Percentiles rank a stretch among this genome's conserved stretches.
Evolutionary conservation across 1,284 basidiomycete species (phyloP).

Genomic region (Moniliophthora roreri): DNA sequence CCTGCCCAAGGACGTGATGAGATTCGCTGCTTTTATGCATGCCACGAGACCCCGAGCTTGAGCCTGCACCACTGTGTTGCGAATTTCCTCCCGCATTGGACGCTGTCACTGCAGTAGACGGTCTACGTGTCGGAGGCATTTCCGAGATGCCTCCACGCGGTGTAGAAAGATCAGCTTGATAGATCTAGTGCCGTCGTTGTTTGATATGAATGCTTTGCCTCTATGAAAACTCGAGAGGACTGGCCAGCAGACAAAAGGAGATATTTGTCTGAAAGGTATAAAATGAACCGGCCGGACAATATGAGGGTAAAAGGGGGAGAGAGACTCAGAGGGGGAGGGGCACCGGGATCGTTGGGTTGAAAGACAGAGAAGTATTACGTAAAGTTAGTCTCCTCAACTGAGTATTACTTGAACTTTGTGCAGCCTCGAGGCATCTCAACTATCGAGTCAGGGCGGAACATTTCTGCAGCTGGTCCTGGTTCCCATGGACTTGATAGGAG

Average conservation of each 20-base stretch:
- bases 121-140: constrained; percentile 18
- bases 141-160: not conserved
- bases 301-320: not conserved
- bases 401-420: too few relatives aligned
- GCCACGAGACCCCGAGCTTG: constrained; percentile 15
- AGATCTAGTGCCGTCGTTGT: not conserved
- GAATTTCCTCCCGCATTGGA: constrained; percentile 2
- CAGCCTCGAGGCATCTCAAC: too few relatives aligned
- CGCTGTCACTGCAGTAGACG: constrained; percentile 10
- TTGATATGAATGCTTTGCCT: not conserved
- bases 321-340: too few relatives aligned
- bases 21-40: constrained; percentile 40
- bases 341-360: too few relatives aligned
- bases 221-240: not conserved
- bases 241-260: not conserved
- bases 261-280: not conserved
- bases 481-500: too few relatives aligned
- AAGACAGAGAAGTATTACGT: too few relatives aligned
- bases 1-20: constrained; percentile 27
- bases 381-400: too few relatives aligned
- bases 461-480: too few relatives aligned
- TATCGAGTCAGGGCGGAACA: too few relatives aligned
- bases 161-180: not conserved
- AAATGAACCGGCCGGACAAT: not conserved
- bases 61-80: not conserved